phyloP scores from a whole-genome alignment of 2,329 filamentous ascomycete genomes.

The Fusarium coicis region DNA sequence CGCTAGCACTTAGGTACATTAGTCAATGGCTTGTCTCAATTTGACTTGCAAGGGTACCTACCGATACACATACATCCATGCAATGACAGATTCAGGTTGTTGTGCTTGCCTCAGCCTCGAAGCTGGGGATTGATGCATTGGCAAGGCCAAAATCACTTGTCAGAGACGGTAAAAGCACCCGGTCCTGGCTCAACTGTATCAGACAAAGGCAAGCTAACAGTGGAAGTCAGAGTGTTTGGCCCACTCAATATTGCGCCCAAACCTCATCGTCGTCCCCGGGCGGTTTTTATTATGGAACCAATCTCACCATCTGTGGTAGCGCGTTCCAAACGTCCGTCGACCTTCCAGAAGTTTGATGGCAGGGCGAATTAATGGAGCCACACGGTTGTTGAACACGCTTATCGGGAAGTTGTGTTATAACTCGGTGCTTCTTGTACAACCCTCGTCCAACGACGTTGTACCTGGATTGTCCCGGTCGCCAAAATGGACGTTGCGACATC shows the following conservation, averaged over 20 bases:
- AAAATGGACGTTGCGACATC: slow-evolving; percentile 29
- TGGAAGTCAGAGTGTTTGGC: slow-evolving; percentile 19
- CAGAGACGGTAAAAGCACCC: slow-evolving; percentile 26
- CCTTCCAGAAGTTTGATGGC: slow-evolving; percentile 46
- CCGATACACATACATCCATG: not conserved
- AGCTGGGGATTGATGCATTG: not conserved
- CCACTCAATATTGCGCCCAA: slow-evolving; percentile 44
- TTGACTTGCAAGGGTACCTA: too few relatives aligned
- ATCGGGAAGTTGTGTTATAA: slow-evolving; percentile 18
- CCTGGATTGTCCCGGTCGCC: slow-evolving; percentile 32
- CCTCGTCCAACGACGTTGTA: slow-evolving; percentile 16
- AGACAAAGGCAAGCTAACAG: slow-evolving; percentile 16
- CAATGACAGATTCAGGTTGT: not conserved
- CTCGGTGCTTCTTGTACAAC: slow-evolving; percentile 24
- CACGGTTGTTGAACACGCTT: slow-evolving; percentile 35
- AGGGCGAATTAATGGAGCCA: slow-evolving; percentile 42
- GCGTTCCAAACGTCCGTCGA: slow-evolving; percentile 44
- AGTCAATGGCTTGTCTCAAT: too few relatives aligned
- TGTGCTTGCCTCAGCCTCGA: not conserved
- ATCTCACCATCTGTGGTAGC: slow-evolving; percentile 40
- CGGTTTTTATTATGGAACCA: slow-evolving; percentile 43
- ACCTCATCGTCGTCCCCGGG: slow-evolving; percentile 32
- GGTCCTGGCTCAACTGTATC: slow-evolving; percentile 28
- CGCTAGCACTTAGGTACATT: not conserved
- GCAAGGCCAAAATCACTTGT: slow-evolving; percentile 9